Base-by-base conservation (phyloP, 23 red algal species). In the Gracilaria vermiculophylla region DNA sequence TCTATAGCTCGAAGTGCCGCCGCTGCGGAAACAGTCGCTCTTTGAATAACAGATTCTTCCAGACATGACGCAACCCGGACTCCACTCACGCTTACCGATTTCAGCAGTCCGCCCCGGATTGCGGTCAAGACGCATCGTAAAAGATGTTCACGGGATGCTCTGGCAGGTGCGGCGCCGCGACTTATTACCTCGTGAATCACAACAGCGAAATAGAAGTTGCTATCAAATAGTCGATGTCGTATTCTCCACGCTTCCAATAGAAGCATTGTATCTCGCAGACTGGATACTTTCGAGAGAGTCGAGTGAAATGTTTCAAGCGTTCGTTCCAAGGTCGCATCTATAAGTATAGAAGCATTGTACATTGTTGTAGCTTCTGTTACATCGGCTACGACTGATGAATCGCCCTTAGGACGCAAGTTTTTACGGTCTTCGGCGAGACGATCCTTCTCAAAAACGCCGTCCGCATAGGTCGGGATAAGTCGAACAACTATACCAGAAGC, bases 261-360 rank as follows among this genome's bases (percentile, higher is more conserved):
- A 29, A 81, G 36, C 33, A 91, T 72, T 3, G 75, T 73, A 35
- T 91, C 87, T 42, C 48, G 53, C 36, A 91, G 72, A 28, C 28
- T 36, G 2, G 87, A 58, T 28, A 64, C 58, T 44, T 53, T 29
- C 4, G 73, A 37, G 3, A 62, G 28, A 32, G 41, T 61, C 35
- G 73, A 23, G 29, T 91, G 75, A 54, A 91, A 33, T 21, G 25
- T 6, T 44, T 80, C 42, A 9, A 91, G 62, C 9, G 51, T 80
- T 14, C 27, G 54, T 23, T 78, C 76, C 37, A 91, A 49, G 13
- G 62, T 69, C 12, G 40, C 35, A 44, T 91, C 87, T 24, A 81
- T 44, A 5, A 80, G 31, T 29, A 91, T 81, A 56, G 87, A 80
- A 21, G 74, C 29, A 34, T 91, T 91, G 87, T 91, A 91, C 34